Percentiles rank a stretch among this genome's conserved stretches.
phyloP scores from a whole-genome alignment of 345 rosid species.

The Pugionium dolabratum region DNA sequence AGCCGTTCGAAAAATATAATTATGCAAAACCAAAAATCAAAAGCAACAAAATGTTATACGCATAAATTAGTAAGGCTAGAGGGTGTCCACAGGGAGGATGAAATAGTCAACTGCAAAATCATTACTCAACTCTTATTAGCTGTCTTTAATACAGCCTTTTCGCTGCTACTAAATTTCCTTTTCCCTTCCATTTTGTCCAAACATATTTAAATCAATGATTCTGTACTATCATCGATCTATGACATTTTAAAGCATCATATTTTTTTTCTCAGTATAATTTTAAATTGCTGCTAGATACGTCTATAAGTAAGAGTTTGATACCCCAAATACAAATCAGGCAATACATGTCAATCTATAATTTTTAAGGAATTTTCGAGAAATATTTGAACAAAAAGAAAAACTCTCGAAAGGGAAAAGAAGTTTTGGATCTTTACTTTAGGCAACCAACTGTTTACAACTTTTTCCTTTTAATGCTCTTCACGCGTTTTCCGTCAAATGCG shows the following conservation, averaged over 20 bases:
- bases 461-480: constrained; percentile 20
- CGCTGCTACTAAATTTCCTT: too few relatives aligned
- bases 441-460: not conserved
- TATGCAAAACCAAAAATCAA: too few relatives aligned
- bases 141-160: constrained; percentile 18
- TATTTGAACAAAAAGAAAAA: not conserved
- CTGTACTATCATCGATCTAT: constrained; percentile 10
- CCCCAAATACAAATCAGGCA: constrained; percentile 23
- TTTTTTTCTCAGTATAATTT: not conserved
- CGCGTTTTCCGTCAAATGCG: constrained; percentile 38
- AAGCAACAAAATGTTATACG: constrained; percentile 13
- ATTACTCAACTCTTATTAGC: constrained; percentile 15
- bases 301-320: constrained; percentile 21
- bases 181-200: not conserved
- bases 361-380: not conserved
- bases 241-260: not conserved
- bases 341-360: not conserved
- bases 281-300: constrained; percentile 1
- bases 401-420: not conserved
- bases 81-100: not conserved
- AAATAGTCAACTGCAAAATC: constrained; percentile 23
- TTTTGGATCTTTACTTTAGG: not conserved
- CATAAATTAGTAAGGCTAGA: not conserved
- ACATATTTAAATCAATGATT: constrained; percentile 2
- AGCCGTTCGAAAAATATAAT: not conserved